Evolutionary conservation across 2,329 filamentous ascomycete genomes (phyloP).

Genomic region (Aspergillus pseudoglaucus): DNA sequence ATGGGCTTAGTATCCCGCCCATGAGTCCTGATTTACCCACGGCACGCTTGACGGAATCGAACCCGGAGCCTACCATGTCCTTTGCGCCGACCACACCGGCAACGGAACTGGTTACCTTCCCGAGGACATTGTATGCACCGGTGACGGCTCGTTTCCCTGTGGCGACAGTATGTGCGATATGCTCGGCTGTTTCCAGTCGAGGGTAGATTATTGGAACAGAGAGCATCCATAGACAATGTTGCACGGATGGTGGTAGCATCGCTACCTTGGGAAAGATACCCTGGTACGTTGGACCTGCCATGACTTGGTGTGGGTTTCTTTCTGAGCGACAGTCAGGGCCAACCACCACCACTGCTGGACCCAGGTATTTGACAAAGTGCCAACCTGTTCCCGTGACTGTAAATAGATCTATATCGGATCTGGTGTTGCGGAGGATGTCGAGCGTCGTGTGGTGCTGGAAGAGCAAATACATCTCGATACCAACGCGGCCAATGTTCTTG

Average conservation of each 20-base stretch:
- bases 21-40: conserved; percentile 93
- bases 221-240: conserved; percentile 95
- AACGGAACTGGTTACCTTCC: conserved; percentile 89
- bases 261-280: conserved; percentile 95
- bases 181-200: conserved; percentile 83
- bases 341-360: conserved; percentile 81
- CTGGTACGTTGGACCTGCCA: conserved; percentile 95
- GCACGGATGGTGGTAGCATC: conserved; percentile 80
- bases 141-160: conserved; percentile 96
- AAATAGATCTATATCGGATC: conserved; percentile 84
- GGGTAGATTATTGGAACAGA: conserved; percentile 89
- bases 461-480: conserved; percentile 93
- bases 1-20: conserved; percentile 91
- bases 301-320: conserved; percentile 79
- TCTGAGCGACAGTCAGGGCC: conserved; percentile 91
- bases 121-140: conserved; percentile 90
- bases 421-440: conserved; percentile 84
- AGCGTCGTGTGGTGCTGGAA: conserved; percentile 98
- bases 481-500: conserved; percentile 93
- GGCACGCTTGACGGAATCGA: conserved; percentile 91
- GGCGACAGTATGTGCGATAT: conserved; percentile 80
- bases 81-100: conserved; percentile 94
- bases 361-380: conserved; percentile 97
- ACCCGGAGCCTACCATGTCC: conserved; percentile 84
- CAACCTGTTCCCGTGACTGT: conserved; percentile 95